phyloP scores from a whole-genome alignment of 2,329 filamentous ascomycete species.

The Ophiostoma fasciatum region DNA sequence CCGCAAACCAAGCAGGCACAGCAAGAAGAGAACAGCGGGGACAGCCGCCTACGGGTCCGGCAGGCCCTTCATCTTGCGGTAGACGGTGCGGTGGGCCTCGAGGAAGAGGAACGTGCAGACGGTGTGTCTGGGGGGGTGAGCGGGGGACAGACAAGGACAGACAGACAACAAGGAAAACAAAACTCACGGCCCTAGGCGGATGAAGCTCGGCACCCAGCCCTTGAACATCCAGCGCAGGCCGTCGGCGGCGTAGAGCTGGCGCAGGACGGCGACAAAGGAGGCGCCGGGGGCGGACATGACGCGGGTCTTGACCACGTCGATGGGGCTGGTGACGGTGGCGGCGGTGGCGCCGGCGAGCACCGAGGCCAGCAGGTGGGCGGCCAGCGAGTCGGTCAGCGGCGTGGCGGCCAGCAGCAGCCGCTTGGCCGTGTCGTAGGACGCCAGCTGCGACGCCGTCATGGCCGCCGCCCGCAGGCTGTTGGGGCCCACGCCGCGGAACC shows the following conservation, averaged over 20 bases:
- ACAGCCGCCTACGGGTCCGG: constrained; percentile 15
- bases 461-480: constrained; percentile 70
- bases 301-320: constrained; percentile 80
- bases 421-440: constrained; percentile 77
- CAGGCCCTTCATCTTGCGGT: constrained; percentile 38
- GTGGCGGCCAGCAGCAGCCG: constrained; percentile 49
- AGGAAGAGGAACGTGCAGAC: constrained; percentile 77
- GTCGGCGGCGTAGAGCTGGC: constrained; percentile 53
- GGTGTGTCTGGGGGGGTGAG: constrained; percentile 43
- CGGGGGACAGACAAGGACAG: neutral
- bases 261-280: constrained; percentile 43
- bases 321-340: constrained; percentile 69
- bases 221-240: constrained; percentile 76
- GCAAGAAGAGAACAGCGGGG: neutral
- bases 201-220: constrained; percentile 71
- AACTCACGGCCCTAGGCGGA: constrained; percentile 47
- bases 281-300: constrained; percentile 56
- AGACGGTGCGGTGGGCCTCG: constrained; percentile 72
- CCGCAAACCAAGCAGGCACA: neutral
- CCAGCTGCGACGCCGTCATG: constrained; percentile 76
- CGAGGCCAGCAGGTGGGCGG: constrained; percentile 64
- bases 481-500: constrained; percentile 77
- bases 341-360: constrained; percentile 71
- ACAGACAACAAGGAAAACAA: neutral
- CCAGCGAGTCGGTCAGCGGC: constrained; percentile 52